phyloP scores from a whole-genome alignment of 805 yeast genomes.

The Wickerhamomyces mucosus region DNA sequence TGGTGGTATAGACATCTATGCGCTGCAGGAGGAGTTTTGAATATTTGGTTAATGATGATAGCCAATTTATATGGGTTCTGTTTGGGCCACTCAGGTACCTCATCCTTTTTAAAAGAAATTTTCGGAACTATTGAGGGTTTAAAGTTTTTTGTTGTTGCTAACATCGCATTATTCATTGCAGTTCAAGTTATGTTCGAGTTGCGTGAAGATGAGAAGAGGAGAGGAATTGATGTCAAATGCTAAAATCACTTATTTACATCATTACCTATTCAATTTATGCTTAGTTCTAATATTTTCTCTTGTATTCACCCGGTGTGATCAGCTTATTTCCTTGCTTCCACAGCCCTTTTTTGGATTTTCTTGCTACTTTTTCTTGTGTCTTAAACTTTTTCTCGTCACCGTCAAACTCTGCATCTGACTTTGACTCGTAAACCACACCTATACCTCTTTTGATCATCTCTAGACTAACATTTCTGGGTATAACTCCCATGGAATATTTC shows the following conservation, averaged over 20 bases:
- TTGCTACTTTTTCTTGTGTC: constrained; percentile 52
- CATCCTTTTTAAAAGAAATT: constrained; percentile 55
- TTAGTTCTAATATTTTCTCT: constrained; percentile 28
- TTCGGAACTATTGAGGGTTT: constrained; percentile 64
- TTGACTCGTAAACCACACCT: constrained; percentile 84
- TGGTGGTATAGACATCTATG: constrained; percentile 78
- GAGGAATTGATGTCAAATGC: constrained; percentile 77
- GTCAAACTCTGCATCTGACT: constrained; percentile 76
- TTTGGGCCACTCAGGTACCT: constrained; percentile 80
- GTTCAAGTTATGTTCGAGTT: constrained; percentile 92
- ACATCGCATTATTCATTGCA: constrained; percentile 65
- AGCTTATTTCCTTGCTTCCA: constrained; percentile 47
- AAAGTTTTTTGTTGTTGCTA: constrained; percentile 48
- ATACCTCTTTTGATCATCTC: constrained; percentile 81
- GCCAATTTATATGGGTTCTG: constrained; percentile 95
- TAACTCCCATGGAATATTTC: neutral
- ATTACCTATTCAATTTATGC: constrained; percentile 4
- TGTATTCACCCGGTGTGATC: constrained; percentile 74
- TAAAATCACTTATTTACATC: constrained; percentile 8
- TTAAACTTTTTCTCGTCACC: constrained; percentile 56
- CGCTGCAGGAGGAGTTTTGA: constrained; percentile 79
- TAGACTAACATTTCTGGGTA: constrained; percentile 65
- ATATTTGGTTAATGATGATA: constrained; percentile 97
- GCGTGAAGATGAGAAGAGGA: constrained; percentile 76
- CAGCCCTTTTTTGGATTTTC: constrained; percentile 47